These are phyloP conservation scores for Leccinum incarnatum DNA, from an alignment of 768 basidiomycete genomes.

Conservation along the genomic window DNA sequence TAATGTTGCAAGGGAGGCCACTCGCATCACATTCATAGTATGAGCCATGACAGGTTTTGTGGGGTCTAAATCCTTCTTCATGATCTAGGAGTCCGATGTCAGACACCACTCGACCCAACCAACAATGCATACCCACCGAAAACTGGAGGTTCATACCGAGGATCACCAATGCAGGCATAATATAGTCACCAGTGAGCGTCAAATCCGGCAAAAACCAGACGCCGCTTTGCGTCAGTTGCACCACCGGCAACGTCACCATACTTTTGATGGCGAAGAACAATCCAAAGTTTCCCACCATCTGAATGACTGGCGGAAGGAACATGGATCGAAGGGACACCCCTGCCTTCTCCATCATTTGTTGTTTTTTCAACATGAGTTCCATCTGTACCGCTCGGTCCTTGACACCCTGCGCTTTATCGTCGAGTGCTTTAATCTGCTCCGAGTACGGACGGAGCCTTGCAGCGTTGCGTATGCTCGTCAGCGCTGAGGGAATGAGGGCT, in stretches of 20 bases:
- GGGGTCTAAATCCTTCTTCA: conserved; percentile 55
- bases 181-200: conserved; percentile 73
- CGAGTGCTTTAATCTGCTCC: conserved; percentile 51
- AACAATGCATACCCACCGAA: conserved; percentile 42
- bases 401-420: conserved; percentile 36
- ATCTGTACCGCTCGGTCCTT: conserved; percentile 42
- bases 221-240: conserved; percentile 76
- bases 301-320: conserved; percentile 57
- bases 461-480: conserved; percentile 55
- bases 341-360: conserved; percentile 56
- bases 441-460: conserved; percentile 40
- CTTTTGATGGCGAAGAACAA: conserved; percentile 80
- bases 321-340: conserved; percentile 59
- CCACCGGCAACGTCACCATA: conserved; percentile 68
- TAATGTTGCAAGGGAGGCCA: conserved; percentile 51
- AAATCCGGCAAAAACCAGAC: conserved; percentile 73
- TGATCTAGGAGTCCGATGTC: conserved; percentile 29
- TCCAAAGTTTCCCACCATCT: conserved; percentile 74
- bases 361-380: conserved; percentile 43
- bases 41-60: conserved; percentile 58
- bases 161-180: conserved; percentile 62
- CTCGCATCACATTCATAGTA: conserved; percentile 62
- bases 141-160: conserved; percentile 68
- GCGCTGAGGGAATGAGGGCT: conserved; percentile 56
- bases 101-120: background rate